Evolutionary conservation across 176 grass and related monocot species (phyloP).

Genomic region (Metroxylon sagu): DNA sequence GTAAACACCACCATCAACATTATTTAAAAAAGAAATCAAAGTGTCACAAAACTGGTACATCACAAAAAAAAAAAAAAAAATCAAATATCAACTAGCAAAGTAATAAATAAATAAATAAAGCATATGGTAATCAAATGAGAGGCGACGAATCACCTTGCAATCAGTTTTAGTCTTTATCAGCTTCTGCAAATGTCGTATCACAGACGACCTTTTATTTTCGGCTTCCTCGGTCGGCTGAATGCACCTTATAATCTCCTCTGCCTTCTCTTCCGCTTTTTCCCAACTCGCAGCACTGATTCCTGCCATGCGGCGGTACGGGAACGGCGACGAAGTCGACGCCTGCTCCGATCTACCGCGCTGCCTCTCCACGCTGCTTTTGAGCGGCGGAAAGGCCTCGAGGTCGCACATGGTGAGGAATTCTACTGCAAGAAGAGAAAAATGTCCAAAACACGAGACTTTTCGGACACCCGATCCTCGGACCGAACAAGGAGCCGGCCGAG

Average conservation of each 20-base stretch:
- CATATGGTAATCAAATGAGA: neutral
- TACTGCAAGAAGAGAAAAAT: too few relatives aligned
- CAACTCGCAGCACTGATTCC: neutral
- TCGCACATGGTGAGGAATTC: too few relatives aligned
- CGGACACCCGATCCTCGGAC: too few relatives aligned
- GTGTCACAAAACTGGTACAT: too few relatives aligned
- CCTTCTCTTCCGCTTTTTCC: constrained; percentile 26
- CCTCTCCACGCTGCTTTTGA: too few relatives aligned
- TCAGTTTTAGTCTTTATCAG: constrained; percentile 47
- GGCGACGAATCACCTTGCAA: constrained; percentile 31
- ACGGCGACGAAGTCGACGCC: neutral
- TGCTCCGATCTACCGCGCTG: neutral
- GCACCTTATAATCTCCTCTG: constrained; percentile 38
- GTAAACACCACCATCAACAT: too few relatives aligned
- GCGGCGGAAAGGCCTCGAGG: too few relatives aligned
- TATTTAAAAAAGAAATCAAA: too few relatives aligned
- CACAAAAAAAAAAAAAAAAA: neutral
- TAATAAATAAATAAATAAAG: neutral
- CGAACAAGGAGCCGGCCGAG: too few relatives aligned
- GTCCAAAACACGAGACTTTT: too few relatives aligned
- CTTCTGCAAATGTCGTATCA: constrained; percentile 45
- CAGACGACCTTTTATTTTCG: constrained; percentile 31
- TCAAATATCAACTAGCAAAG: neutral
- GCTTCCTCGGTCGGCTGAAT: constrained; percentile 60
- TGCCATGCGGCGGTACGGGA: neutral